These are phyloP conservation scores for Lactifluus subvellereus DNA, from an alignment of 768 basidiomycete genomes.

Conservation along the genomic window DNA sequence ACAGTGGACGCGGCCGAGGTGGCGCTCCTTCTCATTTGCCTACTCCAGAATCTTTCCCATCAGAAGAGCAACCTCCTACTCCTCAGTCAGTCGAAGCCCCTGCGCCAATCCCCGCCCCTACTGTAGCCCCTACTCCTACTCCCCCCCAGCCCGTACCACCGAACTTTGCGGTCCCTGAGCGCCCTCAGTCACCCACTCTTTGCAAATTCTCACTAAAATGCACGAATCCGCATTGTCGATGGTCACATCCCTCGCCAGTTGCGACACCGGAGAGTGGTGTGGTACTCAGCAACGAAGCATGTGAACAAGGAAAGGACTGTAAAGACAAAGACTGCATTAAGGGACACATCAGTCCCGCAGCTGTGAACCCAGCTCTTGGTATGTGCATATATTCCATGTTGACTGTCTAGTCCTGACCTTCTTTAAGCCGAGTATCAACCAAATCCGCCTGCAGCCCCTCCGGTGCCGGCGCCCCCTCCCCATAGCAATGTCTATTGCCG, in stretches of 20 bases:
- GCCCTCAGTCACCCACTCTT: slow-evolving; percentile 81
- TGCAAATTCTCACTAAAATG: slow-evolving; percentile 95
- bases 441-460: slow-evolving; percentile 33
- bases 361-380: slow-evolving; percentile 56
- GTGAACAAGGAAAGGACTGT: slow-evolving; percentile 84
- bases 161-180: slow-evolving; percentile 59
- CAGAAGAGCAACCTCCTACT: slow-evolving; percentile 23
- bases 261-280: slow-evolving; percentile 93
- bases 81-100: slow-evolving; percentile 23
- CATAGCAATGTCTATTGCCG: slow-evolving; percentile 52
- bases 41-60: slow-evolving; percentile 14
- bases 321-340: slow-evolving; percentile 92
- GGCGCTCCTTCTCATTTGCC: slow-evolving; percentile 20
- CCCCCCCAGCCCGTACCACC: slow-evolving; percentile 33
- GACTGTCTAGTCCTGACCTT: slow-evolving; percentile 1
- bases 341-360: slow-evolving; percentile 85
- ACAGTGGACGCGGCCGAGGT: slow-evolving; percentile 20
- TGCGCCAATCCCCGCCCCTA: slow-evolving; percentile 22
- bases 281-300: slow-evolving; percentile 90
- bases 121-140: slow-evolving; percentile 26
- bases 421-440: slow-evolving; percentile 20
- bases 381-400: slow-evolving; percentile 23
- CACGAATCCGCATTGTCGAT: slow-evolving; percentile 83
- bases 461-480: slow-evolving; percentile 31
- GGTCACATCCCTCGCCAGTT: slow-evolving; percentile 94